Conservation (phyloP, 2,329 filamentous ascomycete genomes). For the Allantophomopsis lycopodina region DNA sequence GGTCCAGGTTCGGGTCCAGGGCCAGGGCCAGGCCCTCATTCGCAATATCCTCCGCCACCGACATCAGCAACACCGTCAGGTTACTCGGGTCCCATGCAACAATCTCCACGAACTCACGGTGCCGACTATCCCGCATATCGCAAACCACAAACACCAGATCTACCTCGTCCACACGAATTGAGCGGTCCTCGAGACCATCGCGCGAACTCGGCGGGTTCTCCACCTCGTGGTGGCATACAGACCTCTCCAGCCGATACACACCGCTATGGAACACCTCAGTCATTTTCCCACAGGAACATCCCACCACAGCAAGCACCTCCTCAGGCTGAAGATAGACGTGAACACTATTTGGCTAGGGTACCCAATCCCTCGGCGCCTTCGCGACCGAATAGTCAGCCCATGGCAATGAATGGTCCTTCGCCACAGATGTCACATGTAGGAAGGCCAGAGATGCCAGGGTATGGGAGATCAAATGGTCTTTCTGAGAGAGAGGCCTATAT, state of each 20-base stretch:
- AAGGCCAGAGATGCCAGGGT: constrained; percentile 18
- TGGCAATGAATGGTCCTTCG: constrained; percentile 18
- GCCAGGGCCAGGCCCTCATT: constrained; percentile 23
- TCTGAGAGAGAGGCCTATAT: constrained; percentile 26
- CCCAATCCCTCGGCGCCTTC: constrained; percentile 15
- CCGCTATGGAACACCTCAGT: constrained; percentile 44
- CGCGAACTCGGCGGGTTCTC: constrained; percentile 20
- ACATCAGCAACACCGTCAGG: constrained; percentile 20
- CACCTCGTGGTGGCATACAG: constrained; percentile 27
- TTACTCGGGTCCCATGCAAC: constrained; percentile 23
- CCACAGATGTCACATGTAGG: constrained; percentile 32
- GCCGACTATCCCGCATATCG: constrained; percentile 49
- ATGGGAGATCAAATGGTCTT: constrained; percentile 10
- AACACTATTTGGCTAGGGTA: constrained; percentile 13
- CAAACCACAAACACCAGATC: constrained; percentile 62
- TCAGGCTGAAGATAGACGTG: constrained; percentile 30
- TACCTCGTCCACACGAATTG: constrained; percentile 39
- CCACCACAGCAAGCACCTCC: constrained; percentile 19
- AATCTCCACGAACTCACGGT: constrained; percentile 25
- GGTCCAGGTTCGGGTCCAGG: no score
- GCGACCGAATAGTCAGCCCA: constrained; percentile 19
- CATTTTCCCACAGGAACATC: constrained; percentile 34
- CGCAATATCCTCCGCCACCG: constrained; percentile 29
- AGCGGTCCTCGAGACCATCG: constrained; percentile 18
- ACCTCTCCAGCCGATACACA: constrained; percentile 38